Conservation (phyloP, 257 asterid genomes). For the Solanum dulcamara region DNA sequence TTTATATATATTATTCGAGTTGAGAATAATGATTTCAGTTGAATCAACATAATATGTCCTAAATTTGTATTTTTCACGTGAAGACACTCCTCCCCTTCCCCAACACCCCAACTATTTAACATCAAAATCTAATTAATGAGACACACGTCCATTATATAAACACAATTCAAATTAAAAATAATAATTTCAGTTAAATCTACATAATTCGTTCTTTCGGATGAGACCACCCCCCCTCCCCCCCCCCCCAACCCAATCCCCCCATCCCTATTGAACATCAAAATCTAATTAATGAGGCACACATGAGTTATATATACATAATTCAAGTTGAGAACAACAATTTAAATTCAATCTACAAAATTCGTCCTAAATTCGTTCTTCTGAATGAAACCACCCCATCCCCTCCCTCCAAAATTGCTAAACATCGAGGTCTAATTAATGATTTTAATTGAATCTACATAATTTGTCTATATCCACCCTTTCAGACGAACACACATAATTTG, state of each 20-base stretch:
- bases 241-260: too few species aligned
- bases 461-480: background rate
- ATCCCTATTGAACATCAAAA: background rate
- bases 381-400: background rate
- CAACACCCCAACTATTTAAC: background rate
- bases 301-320: background rate
- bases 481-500: background rate
- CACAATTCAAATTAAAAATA: background rate
- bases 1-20: background rate
- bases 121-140: constrained; percentile 14
- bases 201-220: background rate
- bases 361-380: too few species aligned
- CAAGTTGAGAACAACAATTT: background rate
- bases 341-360: background rate
- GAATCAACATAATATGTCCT: background rate
- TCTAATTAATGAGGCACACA: constrained; percentile 29
- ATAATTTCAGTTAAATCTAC: background rate
- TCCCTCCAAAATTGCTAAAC: background rate
- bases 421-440: too few species aligned
- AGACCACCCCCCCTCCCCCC: background rate
- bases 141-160: constrained; percentile 13
- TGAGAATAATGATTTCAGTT: background rate
- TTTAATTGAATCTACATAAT: background rate
- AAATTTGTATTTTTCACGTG: background rate
- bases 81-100: background rate